Base-by-base conservation (phyloP, 2,329 filamentous ascomycete genomes). In the Dryadomyces quercivorus region DNA sequence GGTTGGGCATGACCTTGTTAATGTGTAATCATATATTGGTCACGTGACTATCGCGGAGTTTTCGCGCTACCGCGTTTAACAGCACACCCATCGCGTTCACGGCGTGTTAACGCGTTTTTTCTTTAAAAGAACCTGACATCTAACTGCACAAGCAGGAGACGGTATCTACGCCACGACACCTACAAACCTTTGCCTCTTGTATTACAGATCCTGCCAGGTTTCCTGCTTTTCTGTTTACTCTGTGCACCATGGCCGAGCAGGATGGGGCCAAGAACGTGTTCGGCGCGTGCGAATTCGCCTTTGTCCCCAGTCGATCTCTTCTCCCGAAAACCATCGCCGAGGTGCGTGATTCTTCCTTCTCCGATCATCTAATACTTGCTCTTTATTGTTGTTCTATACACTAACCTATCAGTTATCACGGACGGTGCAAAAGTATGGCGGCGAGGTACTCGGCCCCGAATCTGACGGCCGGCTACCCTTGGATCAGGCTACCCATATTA, bases 401-500 rank as follows among this genome's bases (percentile, higher is more conserved):
- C 52, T 55, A 22, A 55, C 53, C 20, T 5, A 2, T 5, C 50
- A 78, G 73, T 61, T 77, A 12, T 70, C 73, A 6, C 60, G 61
- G 2, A 68, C 72, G 1, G 66, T 78, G 36, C 59, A 66, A 56
- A 71, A 75, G 13, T 72, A 78, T 70, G 78, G 77, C 59, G 78
- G 73, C 55, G 63, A 69, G 38, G 68, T 80, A 2, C 65, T 76
- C 58, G 69, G 75, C 48, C 71, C 71, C 13, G 69, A 70, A 56
- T 68, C 71, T 56, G 70, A 79, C 60, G 76, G 75, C 60, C 70
- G 71, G 15, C 65, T 80, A 15, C 68, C 69, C 1, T 70, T 81
- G 31, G 64, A 71, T 51, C 62, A 72, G 55, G 71, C 74, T 51
- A 78, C 78, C 21, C 79, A 82, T 62, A 76, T 82, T 58, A 64